phyloP scores from a whole-genome alignment of 2,329 filamentous ascomycete genomes.

The Beauveria rudraprayagi region DNA sequence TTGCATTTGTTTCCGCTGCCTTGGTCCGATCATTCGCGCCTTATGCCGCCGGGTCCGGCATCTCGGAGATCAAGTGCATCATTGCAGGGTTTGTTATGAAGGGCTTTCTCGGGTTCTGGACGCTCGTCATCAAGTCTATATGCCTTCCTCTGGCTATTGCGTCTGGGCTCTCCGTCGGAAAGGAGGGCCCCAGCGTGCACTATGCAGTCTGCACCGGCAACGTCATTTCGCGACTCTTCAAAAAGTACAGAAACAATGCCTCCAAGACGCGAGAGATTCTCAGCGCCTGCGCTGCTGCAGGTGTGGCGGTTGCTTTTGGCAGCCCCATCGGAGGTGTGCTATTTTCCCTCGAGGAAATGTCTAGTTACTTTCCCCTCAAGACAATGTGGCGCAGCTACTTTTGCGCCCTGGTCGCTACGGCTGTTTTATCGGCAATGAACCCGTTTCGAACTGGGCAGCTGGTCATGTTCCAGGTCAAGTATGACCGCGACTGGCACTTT shows the following conservation, averaged over 20 bases:
- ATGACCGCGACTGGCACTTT: slow-evolving; percentile 95
- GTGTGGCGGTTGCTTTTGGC: slow-evolving; percentile 93
- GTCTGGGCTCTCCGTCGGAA: slow-evolving; percentile 88
- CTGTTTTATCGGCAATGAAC: slow-evolving; percentile 90
- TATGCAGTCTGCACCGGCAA: slow-evolving; percentile 97
- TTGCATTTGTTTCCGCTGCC: slow-evolving; percentile 73
- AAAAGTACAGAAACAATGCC: slow-evolving; percentile 85
- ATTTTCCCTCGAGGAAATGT: slow-evolving; percentile 97
- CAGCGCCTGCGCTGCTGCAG: slow-evolving; percentile 88
- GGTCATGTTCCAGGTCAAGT: slow-evolving; percentile 98
- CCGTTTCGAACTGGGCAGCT: slow-evolving; percentile 94
- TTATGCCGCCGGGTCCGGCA: slow-evolving; percentile 92
- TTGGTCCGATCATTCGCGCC: slow-evolving; percentile 89
- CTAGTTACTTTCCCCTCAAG: slow-evolving; percentile 90
- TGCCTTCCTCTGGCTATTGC: slow-evolving; percentile 86
- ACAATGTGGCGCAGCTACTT: slow-evolving; percentile 98
- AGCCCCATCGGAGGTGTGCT: slow-evolving; percentile 94
- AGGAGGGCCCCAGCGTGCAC: slow-evolving; percentile 97
- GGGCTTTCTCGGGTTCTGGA: slow-evolving; percentile 87
- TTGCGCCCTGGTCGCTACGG: slow-evolving; percentile 89
- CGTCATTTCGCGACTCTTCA: slow-evolving; percentile 86
- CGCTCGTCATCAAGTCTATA: slow-evolving; percentile 87
- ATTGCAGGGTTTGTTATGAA: slow-evolving; percentile 99
- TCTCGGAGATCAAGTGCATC: slow-evolving; percentile 98
- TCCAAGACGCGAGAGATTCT: slow-evolving; percentile 93